Evolutionary conservation across 805 yeast genomes (phyloP).

Genomic region (Groenewaldozyma salmanticensis): DNA sequence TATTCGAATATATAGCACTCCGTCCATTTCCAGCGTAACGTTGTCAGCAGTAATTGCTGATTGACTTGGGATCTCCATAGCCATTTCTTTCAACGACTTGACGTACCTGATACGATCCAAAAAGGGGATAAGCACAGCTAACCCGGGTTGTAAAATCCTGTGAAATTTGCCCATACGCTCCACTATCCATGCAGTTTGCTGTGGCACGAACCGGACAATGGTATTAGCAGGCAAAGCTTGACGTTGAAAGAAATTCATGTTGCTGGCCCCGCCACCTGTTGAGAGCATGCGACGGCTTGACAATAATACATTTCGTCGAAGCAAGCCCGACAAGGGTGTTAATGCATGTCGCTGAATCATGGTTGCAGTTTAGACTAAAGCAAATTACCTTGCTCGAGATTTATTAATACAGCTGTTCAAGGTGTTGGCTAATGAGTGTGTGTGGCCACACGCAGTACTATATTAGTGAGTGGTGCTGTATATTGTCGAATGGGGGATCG

Average conservation of each 20-base stretch:
- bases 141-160: slow-evolving; percentile 61
- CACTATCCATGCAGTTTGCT: slow-evolving; percentile 84
- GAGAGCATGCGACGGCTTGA: background rate
- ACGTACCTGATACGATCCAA: slow-evolving; percentile 72
- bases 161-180: slow-evolving; percentile 85
- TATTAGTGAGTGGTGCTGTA: too few relatives aligned
- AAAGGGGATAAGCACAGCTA: slow-evolving; percentile 63
- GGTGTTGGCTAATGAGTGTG: too few relatives aligned
- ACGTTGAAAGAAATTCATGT: slow-evolving; percentile 50
- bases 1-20: slow-evolving; percentile 68
- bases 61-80: slow-evolving; percentile 78
- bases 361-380: too few relatives aligned
- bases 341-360: too few relatives aligned
- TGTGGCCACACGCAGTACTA: too few relatives aligned
- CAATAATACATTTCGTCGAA: too few relatives aligned
- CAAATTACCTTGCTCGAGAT: too few relatives aligned
- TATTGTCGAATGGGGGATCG: too few relatives aligned
- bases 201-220: slow-evolving; percentile 70
- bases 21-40: slow-evolving; percentile 77
- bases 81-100: slow-evolving; percentile 71
- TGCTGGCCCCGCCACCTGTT: slow-evolving; percentile 3
- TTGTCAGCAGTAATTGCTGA: slow-evolving; percentile 81
- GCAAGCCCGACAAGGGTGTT: too few relatives aligned
- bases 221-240: slow-evolving; percentile 67
- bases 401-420: too few relatives aligned